Evolutionary conservation across 129 eudicot species (phyloP), one percentile per base, ranked within the genome.

Genomic region (Centrapalus pauciflorus): DNA sequence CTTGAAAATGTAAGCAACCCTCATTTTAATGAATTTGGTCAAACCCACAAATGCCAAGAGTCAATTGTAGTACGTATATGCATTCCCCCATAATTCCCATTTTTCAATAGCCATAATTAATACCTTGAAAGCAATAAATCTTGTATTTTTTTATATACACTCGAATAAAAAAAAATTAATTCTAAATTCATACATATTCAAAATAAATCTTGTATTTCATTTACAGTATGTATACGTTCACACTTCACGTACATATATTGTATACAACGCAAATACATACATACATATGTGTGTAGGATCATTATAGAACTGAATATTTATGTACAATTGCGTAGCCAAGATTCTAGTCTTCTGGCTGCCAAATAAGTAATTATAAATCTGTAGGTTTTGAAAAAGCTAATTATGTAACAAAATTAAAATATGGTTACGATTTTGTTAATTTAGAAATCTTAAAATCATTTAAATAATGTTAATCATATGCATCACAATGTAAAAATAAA

Each of bases 31-130:
- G 59, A 74, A 48, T 12, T 33, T 74, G 73, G 79, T 74, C 79
- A 74, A 74, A 74, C 67, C 62, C 69, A 72, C 76, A 62, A 61
- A 72, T 61, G 79, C 79, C 79, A 74, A 74, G 67, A 57, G 79
- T 74, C 73, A 74, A 74, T 56, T 57, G 26, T 55, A 74, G 67
- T 74, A 74, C 79, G 43, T 64, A 56, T 56, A 66, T 66, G 61
- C 67, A 55, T 54, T 56, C 54, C 79, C 79, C 72, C 61, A 5
- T 66, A 41, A 65, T 56, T 74, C 79, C 68, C 79, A 66, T 46
- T 56, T 74, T 16, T 66, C 79, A 74, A 73, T 55, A 64, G 11
- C 40, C 3, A 1, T 52, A 54, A 73, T 73, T 27, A 64, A 37
- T 64, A 35, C 45, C 45, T 26, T 38, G 65, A 73, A 73, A 61